Percentiles rank a stretch among this genome's conserved stretches.
These are phyloP conservation scores for Populus simonii DNA, from an alignment of 345 rosid genomes.

Conservation along the genomic window DNA sequence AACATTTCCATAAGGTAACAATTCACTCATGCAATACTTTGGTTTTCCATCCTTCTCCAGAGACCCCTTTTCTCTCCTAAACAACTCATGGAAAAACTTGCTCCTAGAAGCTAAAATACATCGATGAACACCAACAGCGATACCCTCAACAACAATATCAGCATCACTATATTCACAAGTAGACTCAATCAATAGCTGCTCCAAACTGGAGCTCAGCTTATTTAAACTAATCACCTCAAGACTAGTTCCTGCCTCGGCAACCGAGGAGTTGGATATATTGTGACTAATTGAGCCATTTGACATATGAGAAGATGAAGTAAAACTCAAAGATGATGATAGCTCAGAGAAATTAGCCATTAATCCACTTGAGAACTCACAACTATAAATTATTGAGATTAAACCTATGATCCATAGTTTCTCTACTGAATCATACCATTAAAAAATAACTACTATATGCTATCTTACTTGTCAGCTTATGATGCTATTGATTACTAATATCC, in stretches of 20 bases:
- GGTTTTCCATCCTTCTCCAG: slow-evolving; percentile 52
- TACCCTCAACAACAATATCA: slow-evolving; percentile 56
- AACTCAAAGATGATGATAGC: slow-evolving; percentile 79
- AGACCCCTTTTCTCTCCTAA: slow-evolving; percentile 45
- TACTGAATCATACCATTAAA: not conserved
- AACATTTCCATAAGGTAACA: slow-evolving; percentile 66
- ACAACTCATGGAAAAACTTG: slow-evolving; percentile 62
- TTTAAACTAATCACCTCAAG: slow-evolving; percentile 60
- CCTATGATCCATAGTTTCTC: slow-evolving; percentile 6
- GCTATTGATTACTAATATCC: not conserved
- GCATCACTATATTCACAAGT: slow-evolving; percentile 74
- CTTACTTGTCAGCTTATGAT: not conserved
- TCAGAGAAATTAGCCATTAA: slow-evolving; percentile 64
- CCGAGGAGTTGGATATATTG: slow-evolving; percentile 29
- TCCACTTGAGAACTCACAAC: not conserved
- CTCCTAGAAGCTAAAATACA: slow-evolving; percentile 88
- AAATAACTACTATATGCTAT: not conserved
- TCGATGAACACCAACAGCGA: slow-evolving; percentile 66
- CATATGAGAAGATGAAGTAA: slow-evolving; percentile 56
- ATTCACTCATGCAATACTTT: slow-evolving; percentile 47
- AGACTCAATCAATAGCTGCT: slow-evolving; percentile 57
- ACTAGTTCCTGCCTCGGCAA: slow-evolving; percentile 36
- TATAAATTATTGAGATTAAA: not conserved
- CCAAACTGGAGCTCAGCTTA: slow-evolving; percentile 78
- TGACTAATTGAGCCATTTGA: slow-evolving; percentile 46